Evolutionary conservation across 257 asterid genomes (phyloP).

Genomic region (Datura wrightii): DNA sequence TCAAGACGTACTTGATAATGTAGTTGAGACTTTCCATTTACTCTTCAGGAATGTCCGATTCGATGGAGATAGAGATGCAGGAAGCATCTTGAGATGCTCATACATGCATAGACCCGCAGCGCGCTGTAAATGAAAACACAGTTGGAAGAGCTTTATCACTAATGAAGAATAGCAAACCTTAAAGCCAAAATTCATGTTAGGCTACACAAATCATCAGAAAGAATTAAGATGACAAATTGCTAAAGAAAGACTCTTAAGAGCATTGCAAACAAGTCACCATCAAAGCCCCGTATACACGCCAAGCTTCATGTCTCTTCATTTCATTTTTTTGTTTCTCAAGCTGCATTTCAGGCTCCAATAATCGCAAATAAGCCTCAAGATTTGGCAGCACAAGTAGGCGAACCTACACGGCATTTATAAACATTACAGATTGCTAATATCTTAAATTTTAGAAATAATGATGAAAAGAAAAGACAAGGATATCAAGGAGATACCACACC

Average conservation of each 20-base stretch:
- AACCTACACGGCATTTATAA: constrained; percentile 55
- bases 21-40: constrained; percentile 52
- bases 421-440: constrained; percentile 17
- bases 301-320: constrained; percentile 93
- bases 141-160: constrained; percentile 5
- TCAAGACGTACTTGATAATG: constrained; percentile 61
- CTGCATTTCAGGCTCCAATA: constrained; percentile 96
- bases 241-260: neutral
- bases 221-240: neutral
- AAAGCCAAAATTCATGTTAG: constrained; percentile 5
- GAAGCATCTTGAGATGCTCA: constrained; percentile 74
- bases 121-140: constrained; percentile 49
- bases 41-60: constrained; percentile 57
- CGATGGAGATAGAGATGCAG: constrained; percentile 60
- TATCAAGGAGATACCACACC: constrained; percentile 66
- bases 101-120: constrained; percentile 88
- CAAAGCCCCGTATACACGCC: constrained; percentile 95
- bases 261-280: constrained; percentile 54
- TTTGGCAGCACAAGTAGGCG: constrained; percentile 82
- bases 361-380: constrained; percentile 77
- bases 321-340: constrained; percentile 89
- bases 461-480: constrained; percentile 27
- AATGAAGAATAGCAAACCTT: neutral
- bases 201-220: neutral
- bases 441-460: constrained; percentile 7